These are phyloP conservation scores for Huntiella savannae DNA, from an alignment of 2,329 filamentous ascomycete genomes.

Conservation along the genomic window DNA sequence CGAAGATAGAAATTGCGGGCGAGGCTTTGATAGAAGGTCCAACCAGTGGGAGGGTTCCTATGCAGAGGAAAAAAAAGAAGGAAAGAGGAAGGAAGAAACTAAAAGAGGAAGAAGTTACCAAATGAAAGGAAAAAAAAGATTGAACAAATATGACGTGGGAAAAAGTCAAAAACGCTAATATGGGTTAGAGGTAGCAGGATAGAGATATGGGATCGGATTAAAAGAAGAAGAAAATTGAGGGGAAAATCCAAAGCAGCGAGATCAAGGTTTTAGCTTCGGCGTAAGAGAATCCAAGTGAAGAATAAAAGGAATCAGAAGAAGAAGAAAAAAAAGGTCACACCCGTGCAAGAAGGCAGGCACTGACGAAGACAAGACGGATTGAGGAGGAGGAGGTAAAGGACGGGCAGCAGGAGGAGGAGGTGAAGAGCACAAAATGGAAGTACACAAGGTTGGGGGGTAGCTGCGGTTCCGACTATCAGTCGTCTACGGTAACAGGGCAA, in stretches of 20 bases:
- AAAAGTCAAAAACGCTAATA: background rate
- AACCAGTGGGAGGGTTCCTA: no score
- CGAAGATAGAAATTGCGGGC: background rate
- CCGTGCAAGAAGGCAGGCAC: background rate
- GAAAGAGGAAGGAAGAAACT: background rate
- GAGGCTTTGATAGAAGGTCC: background rate
- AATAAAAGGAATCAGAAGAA: background rate
- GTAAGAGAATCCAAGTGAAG: background rate
- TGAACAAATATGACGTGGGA: background rate
- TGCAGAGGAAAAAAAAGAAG: no score
- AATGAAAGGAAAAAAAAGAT: background rate
- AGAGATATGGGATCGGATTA: background rate
- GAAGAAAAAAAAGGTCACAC: background rate
- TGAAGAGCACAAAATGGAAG: background rate
- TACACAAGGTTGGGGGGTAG: no score
- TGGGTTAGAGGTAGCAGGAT: background rate
- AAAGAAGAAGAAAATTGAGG: conserved; percentile 1
- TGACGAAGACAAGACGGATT: no score
- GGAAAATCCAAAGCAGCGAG: background rate
- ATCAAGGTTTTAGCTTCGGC: no score
- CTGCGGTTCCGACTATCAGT: no score
- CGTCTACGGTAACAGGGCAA: no score
- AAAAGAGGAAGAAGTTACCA: background rate
- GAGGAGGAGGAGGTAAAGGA: background rate
- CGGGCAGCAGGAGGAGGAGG: background rate